Base-by-base conservation (phyloP, 352 stramenopile genomes). In the Phytophthora constricta region DNA sequence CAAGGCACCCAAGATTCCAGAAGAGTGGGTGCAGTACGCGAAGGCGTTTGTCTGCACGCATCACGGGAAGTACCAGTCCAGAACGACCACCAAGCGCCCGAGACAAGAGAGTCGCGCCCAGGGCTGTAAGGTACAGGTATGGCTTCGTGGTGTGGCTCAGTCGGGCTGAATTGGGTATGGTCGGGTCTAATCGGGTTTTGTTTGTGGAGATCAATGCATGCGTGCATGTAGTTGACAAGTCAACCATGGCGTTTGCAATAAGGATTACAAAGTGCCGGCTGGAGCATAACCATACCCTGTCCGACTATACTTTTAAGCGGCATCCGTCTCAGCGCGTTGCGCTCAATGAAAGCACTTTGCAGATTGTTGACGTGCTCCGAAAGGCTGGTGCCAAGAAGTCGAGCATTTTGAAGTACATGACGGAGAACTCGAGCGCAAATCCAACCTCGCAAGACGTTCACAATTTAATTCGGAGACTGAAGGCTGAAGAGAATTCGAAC, bases 141-240 rank as follows among this genome's bases (percentile, higher is more conserved):
- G 23, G n/a, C n/a, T n/a, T n/a, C n/a, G n/a, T n/a, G n/a, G n/a
- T n/a, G n/a, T n/a, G n/a, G n/a, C n/a, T n/a, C n/a, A n/a, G n/a
- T n/a, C n/a, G n/a, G n/a, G n/a, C 22, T 49, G 25, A 41, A 11
- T 56, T 28, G 31, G 49, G 27, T 33, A 17, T 19, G 31, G 16
- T 56, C 49, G 49, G 49, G 49, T 20, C 20, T 20, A 1, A 31
- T 46, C 31, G 37, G 22, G 28, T 22, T 52, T 25, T 22, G 45
- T 41, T 10, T 50, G 4, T 20, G 17, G 26, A 59, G 52, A 62
- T 62, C 2, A 62, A 62, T 37, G 25, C 42, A 5, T 53, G 54
- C 28, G 54, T 61, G 3, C 39, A 45, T 16, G 9, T 46, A 3
- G 41, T 53, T 1, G 41, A 51, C 13, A 34, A 42, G 14, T 13